phyloP scores from a whole-genome alignment of 2,329 filamentous ascomycete species.

The Leptographium wingfieldii region DNA sequence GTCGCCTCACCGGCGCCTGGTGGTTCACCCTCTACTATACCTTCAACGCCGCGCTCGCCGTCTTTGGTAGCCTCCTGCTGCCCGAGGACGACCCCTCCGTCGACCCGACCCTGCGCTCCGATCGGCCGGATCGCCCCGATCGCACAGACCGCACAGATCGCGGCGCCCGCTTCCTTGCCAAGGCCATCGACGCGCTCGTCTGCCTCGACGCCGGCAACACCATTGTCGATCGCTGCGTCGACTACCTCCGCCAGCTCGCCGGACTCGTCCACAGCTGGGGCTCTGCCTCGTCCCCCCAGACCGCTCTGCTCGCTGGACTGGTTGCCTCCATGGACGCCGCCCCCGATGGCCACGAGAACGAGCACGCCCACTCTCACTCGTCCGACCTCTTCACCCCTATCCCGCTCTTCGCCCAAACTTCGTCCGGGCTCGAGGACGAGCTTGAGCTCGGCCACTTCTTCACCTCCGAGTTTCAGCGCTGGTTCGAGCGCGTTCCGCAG shows the following conservation, averaged over 20 bases:
- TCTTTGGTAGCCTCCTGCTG: background rate
- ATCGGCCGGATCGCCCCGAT: background rate
- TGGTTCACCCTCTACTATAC: constrained; percentile 21
- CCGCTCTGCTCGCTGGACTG: background rate
- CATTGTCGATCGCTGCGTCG: background rate
- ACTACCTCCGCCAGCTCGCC: background rate
- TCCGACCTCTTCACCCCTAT: background rate
- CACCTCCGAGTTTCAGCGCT: background rate
- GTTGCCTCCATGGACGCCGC: background rate
- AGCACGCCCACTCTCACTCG: background rate
- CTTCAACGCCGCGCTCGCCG: constrained; percentile 13
- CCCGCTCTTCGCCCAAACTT: background rate
- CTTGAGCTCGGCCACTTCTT: background rate
- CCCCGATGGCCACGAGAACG: background rate
- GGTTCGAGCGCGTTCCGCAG: background rate
- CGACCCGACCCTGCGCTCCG: background rate
- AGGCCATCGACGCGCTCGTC: background rate
- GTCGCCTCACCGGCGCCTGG: constrained; percentile 18
- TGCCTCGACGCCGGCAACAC: background rate
- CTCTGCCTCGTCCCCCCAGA: background rate
- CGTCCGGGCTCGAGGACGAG: background rate
- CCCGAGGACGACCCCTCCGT: background rate
- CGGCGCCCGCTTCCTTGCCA: background rate
- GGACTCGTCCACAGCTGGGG: background rate
- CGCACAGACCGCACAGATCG: background rate